Evolutionary conservation across 2,329 filamentous ascomycete species (phyloP).

Genomic region (Ceratocystis cubensis): DNA sequence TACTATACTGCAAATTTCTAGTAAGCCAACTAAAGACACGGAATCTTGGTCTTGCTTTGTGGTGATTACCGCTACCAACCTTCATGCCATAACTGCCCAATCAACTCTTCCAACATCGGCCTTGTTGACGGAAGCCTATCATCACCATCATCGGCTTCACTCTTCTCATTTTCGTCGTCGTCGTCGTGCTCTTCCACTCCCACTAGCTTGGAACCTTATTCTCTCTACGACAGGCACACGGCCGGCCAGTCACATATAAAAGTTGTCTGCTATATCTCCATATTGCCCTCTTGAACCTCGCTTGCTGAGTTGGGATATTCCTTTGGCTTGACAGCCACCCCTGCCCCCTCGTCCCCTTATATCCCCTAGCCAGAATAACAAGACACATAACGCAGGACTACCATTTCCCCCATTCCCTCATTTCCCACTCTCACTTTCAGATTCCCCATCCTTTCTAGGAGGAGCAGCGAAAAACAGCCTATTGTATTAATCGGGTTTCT

Average conservation of each 20-base stretch:
- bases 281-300: constrained; percentile 9
- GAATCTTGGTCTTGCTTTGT: too few species aligned
- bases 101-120: background rate
- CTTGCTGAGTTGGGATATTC: constrained; percentile 12
- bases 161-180: background rate
- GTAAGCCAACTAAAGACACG: too few species aligned
- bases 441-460: background rate
- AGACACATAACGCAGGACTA: background rate
- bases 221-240: constrained; percentile 1
- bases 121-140: too few species aligned
- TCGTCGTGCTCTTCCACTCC: background rate
- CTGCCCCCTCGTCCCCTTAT: background rate
- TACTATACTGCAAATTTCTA: too few species aligned
- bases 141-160: background rate
- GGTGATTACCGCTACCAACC: background rate
- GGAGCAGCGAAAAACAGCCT: background rate
- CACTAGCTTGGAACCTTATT: constrained; percentile 11
- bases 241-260: constrained; percentile 2
- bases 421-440: background rate
- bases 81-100: background rate
- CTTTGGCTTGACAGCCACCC: constrained; percentile 7
- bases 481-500: background rate
- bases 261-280: constrained; percentile 8
- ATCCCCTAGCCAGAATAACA: background rate
- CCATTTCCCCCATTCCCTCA: background rate